Evolutionary conservation across 2,329 filamentous ascomycete genomes (phyloP).

Genomic region (Colletotrichum plurivorum): DNA sequence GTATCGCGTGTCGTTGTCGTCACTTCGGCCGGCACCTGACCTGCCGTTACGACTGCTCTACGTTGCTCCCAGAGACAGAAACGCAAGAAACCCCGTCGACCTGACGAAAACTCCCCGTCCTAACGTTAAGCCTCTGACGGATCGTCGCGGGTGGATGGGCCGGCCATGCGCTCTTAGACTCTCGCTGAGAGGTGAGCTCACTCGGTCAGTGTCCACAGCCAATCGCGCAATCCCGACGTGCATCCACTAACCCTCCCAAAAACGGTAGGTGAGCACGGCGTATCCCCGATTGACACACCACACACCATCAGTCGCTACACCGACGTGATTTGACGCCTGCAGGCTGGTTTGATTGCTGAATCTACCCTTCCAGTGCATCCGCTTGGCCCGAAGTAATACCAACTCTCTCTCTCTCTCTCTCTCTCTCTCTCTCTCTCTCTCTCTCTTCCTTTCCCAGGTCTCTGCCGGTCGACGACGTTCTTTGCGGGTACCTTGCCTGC

Average conservation of each 20-base stretch:
- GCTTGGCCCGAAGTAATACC: neutral
- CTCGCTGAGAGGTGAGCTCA: neutral
- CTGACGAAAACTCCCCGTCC: no score
- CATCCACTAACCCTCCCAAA: constrained; percentile 23
- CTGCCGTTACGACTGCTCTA: neutral
- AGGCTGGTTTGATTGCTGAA: constrained; percentile 10
- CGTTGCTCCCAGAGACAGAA: no score
- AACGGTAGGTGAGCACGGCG: constrained; percentile 36
- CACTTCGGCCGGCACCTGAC: neutral
- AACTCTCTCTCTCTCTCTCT: no score
- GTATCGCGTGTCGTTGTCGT: neutral
- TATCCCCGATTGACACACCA: constrained; percentile 1
- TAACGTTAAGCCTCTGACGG: no score
- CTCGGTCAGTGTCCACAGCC: constrained; percentile 4
- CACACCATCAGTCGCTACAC: neutral
- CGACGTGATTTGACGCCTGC: neutral
- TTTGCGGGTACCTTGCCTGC: no score
- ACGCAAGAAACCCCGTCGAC: no score
- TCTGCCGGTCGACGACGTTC: no score
- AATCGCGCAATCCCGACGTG: constrained; percentile 27
- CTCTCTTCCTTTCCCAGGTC: no score
- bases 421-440: no score
- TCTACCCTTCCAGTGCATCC: neutral
- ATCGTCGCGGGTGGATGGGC: no score
- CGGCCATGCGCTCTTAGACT: neutral